A percentile compares a stretch with the other conserved stretches of the same genome.
Conservation (phyloP, 2,329 filamentous ascomycete species). For the Fusarium graminum region DNA sequence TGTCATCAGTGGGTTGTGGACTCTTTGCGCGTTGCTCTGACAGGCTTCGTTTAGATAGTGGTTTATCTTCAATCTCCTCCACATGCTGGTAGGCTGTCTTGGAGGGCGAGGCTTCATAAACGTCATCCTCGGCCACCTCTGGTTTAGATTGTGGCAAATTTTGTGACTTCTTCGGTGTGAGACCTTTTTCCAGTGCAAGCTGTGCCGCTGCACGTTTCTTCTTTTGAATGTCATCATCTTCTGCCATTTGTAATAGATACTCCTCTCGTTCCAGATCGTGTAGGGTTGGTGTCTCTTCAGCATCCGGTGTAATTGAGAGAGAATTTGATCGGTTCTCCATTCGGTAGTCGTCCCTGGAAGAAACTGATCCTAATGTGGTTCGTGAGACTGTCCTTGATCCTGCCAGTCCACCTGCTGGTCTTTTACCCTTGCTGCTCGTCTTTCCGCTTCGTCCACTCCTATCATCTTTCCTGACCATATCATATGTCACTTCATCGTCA, state of each 20-base stretch:
- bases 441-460: conserved; percentile 70
- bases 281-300: conserved; percentile 60
- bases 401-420: conserved; percentile 55
- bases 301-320: conserved; percentile 54
- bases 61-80: conserved; percentile 19
- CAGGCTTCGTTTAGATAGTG: conserved; percentile 3
- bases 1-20: conserved; percentile 5
- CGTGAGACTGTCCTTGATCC: conserved; percentile 68
- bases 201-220: conserved; percentile 66
- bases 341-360: conserved; percentile 52
- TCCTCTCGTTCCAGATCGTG: conserved; percentile 68
- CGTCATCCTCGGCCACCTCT: conserved; percentile 53
- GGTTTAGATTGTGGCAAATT: conserved; percentile 43
- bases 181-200: conserved; percentile 64
- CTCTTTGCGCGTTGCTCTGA: conserved; percentile 50
- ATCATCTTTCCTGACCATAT: conserved; percentile 82
- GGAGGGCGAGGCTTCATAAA: conserved; percentile 35
- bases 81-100: conserved; percentile 31
- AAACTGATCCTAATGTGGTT: conserved; percentile 65
- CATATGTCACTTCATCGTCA: conserved; percentile 91
- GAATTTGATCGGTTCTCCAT: conserved; percentile 47
- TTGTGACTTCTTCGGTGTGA: conserved; percentile 50
- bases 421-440: conserved; percentile 71
- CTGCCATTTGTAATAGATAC: conserved; percentile 62
- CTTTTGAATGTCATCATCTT: conserved; percentile 66